Evolutionary conservation across 139 green algal species (phyloP).

Genomic region (Raphidocelis subcapitata): DNA sequence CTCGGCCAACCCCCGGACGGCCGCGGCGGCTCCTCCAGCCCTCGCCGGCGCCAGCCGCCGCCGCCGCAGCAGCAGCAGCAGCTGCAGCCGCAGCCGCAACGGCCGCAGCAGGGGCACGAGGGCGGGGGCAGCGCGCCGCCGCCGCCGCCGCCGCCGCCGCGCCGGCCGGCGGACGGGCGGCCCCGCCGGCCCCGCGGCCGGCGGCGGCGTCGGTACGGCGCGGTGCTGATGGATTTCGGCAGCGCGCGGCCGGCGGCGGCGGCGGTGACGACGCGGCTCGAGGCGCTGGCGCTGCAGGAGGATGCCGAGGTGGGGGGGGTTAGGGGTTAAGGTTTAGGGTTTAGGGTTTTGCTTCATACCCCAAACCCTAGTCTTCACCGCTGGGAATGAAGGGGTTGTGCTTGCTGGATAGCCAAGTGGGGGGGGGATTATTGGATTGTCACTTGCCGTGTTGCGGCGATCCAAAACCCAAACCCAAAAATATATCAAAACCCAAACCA

Average conservation of each 20-base stretch:
- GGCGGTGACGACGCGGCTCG: conserved; percentile 47
- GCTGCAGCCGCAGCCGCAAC: background rate
- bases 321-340: background rate
- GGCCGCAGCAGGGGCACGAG: background rate
- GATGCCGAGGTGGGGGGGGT: conserved; percentile 60
- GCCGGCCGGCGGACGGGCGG: background rate
- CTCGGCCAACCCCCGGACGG: background rate
- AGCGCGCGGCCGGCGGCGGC: conserved; percentile 41
- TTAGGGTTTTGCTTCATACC: no score
- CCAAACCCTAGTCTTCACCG: no score
- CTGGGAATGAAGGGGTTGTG: no score
- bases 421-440: no score
- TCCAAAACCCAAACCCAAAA: no score
- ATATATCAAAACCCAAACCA: no score
- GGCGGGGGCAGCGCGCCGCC: background rate
- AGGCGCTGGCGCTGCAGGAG: conserved; percentile 79
- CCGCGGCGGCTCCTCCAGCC: background rate
- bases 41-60: background rate
- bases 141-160: background rate
- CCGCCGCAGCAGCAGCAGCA: conserved; percentile 5
- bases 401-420: no score
- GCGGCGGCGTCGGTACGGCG: conserved; percentile 30
- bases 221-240: conserved; percentile 88
- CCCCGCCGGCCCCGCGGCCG: background rate
- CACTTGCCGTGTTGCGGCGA: no score